Percentiles rank a stretch among this genome's conserved stretches.
phyloP scores from a whole-genome alignment of 1,284 basidiomycete species.

The Ceratobasidium sp. region DNA sequence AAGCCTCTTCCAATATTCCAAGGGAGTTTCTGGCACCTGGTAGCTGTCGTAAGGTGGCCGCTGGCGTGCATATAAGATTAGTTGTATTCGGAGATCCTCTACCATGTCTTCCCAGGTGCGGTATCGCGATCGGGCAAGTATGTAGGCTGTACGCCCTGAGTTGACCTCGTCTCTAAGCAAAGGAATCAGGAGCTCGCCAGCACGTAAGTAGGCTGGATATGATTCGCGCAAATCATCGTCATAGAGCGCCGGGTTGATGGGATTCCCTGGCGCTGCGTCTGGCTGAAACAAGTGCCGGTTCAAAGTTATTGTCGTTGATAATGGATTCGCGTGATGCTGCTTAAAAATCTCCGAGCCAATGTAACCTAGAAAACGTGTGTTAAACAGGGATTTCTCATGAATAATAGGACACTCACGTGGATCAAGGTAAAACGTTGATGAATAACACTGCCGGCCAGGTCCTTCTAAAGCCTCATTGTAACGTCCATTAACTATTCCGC shows the following conservation, averaged over 20 bases:
- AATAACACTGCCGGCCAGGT: slow-evolving; percentile 23
- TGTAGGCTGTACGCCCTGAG: background rate
- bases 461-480: slow-evolving; percentile 35
- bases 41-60: background rate
- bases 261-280: background rate
- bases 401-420: too few relatives aligned
- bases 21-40: background rate
- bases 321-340: background rate
- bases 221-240: slow-evolving; percentile 18
- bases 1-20: slow-evolving; percentile 30
- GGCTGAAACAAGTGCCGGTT: background rate
- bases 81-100: slow-evolving; percentile 13
- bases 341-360: background rate
- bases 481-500: slow-evolving; percentile 14
- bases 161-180: slow-evolving; percentile 21
- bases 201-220: slow-evolving; percentile 18
- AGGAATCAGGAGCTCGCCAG: slow-evolving; percentile 2
- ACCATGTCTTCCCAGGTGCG: background rate
- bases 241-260: background rate
- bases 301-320: background rate
- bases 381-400: too few relatives aligned
- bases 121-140: background rate
- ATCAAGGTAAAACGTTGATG: slow-evolving; percentile 26
- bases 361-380: too few relatives aligned
- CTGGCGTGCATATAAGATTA: slow-evolving; percentile 18